A percentile compares a stretch with the other conserved stretches of the same genome.
phyloP scores from a whole-genome alignment of 768 basidiomycete species.

The Suillus alpinus region DNA sequence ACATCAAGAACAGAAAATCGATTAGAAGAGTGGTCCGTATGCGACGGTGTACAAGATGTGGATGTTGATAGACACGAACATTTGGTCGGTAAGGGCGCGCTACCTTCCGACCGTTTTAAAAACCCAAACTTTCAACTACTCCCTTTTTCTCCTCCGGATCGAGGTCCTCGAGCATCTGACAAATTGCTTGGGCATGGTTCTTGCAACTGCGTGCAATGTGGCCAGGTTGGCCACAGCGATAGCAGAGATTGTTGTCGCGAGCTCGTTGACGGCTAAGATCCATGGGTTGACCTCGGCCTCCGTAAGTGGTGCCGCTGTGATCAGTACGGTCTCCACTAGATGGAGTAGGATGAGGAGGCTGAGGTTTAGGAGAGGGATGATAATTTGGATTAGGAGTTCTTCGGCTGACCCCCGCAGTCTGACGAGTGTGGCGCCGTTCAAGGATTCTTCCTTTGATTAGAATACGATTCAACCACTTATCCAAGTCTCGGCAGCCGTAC shows the following conservation, averaged over 20 bases:
- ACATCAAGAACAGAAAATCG: too few species aligned
- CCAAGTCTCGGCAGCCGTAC: background rate
- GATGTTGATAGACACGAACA: background rate
- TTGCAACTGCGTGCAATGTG: background rate
- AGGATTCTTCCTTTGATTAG: too few species aligned
- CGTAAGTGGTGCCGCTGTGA: constrained; percentile 6
- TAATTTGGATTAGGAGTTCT: too few species aligned
- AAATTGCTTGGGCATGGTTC: background rate
- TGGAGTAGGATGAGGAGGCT: too few species aligned
- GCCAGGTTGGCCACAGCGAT: background rate
- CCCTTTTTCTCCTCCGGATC: background rate
- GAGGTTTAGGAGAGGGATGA: too few species aligned
- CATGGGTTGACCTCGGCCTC: constrained; percentile 17
- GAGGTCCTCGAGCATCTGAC: background rate
- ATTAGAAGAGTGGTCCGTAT: too few species aligned
- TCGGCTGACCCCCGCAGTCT: background rate
- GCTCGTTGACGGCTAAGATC: constrained; percentile 8
- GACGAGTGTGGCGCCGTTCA: background rate
- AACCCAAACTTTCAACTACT: background rate
- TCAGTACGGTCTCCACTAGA: background rate
- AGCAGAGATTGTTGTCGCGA: constrained; percentile 3
- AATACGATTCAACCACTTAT: background rate
- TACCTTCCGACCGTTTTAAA: constrained; percentile 4
- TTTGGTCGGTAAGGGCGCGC: constrained; percentile 1
- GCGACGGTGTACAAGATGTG: background rate